Conservation (phyloP, 768 basidiomycete genomes). For the Tylopilus plumbeoviolaceoides region DNA sequence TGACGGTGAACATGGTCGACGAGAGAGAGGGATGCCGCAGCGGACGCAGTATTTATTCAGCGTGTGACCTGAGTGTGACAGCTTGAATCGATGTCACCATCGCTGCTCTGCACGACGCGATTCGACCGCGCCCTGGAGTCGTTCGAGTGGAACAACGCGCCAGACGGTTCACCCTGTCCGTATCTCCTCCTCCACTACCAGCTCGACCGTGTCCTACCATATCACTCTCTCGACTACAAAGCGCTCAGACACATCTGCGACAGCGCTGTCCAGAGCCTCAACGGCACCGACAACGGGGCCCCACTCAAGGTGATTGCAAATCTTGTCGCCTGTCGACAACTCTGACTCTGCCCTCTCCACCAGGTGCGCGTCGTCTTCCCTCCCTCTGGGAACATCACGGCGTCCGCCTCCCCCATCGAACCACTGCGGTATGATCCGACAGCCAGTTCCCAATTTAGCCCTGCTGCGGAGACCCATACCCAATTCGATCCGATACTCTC, state of each 20-base stretch:
- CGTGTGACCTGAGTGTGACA: constrained; percentile 21
- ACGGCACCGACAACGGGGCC: not conserved
- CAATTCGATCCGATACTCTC: constrained; percentile 36
- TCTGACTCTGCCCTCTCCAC: not conserved
- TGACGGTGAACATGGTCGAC: constrained; percentile 65
- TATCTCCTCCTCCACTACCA: constrained; percentile 64
- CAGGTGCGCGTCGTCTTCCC: constrained; percentile 54
- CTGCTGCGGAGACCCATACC: constrained; percentile 26
- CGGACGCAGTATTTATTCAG: constrained; percentile 1
- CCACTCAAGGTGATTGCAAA: constrained; percentile 24
- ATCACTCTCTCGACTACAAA: constrained; percentile 41
- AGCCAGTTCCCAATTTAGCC: constrained; percentile 33
- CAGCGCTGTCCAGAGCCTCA: constrained; percentile 33
- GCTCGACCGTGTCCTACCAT: constrained; percentile 55
- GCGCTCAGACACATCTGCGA: constrained; percentile 44
- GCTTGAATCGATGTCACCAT: not conserved
- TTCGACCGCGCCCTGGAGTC: constrained; percentile 50
- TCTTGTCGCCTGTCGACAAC: not conserved
- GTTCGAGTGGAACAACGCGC: constrained; percentile 56
- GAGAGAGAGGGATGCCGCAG: constrained; percentile 13
- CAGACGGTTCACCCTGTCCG: constrained; percentile 45
- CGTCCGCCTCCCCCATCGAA: constrained; percentile 30
- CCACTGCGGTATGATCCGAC: constrained; percentile 40
- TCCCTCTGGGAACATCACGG: constrained; percentile 36
- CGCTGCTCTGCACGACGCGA: constrained; percentile 51